phyloP scores from a whole-genome alignment of 2,329 filamentous ascomycete genomes.

The Dactylellina sp. region DNA sequence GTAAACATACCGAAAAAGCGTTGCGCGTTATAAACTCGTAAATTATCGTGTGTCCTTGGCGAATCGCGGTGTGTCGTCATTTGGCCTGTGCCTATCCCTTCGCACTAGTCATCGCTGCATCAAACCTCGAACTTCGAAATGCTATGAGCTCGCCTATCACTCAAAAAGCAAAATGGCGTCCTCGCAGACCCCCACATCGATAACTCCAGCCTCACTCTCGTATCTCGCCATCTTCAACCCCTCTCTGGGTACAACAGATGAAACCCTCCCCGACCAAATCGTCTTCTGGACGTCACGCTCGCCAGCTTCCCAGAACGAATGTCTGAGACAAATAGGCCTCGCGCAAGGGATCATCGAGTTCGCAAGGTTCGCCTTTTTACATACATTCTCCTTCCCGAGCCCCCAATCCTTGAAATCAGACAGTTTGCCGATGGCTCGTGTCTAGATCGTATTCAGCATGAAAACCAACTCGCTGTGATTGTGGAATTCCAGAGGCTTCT shows the following conservation, averaged over 20 bases:
- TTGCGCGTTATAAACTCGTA: too few species aligned
- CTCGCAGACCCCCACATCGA: constrained; percentile 56
- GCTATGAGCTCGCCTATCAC: constrained; percentile 26
- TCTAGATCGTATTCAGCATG: constrained; percentile 45
- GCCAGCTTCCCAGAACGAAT: constrained; percentile 76
- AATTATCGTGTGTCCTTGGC: neutral
- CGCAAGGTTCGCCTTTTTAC: constrained; percentile 70
- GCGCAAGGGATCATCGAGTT: constrained; percentile 98
- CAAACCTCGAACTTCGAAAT: constrained; percentile 13
- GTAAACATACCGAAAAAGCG: too few species aligned
- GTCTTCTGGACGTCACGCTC: constrained; percentile 84
- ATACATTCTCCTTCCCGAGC: constrained; percentile 5
- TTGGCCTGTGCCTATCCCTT: constrained; percentile 12
- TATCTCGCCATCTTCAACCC: constrained; percentile 98
- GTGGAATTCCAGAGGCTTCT: constrained; percentile 75
- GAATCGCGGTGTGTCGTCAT: constrained; percentile 23
- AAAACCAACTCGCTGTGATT: constrained; percentile 44
- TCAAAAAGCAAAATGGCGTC: constrained; percentile 44
- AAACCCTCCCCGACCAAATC: constrained; percentile 82
- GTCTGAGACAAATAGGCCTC: constrained; percentile 89
- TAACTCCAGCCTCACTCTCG: constrained; percentile 83
- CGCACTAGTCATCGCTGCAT: constrained; percentile 16
- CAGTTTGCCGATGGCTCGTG: constrained; percentile 49
- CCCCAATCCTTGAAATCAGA: constrained; percentile 8
- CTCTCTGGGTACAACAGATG: constrained; percentile 73